Base-by-base conservation (phyloP, 129 eudicot genomes). In the Centella asiatica region DNA sequence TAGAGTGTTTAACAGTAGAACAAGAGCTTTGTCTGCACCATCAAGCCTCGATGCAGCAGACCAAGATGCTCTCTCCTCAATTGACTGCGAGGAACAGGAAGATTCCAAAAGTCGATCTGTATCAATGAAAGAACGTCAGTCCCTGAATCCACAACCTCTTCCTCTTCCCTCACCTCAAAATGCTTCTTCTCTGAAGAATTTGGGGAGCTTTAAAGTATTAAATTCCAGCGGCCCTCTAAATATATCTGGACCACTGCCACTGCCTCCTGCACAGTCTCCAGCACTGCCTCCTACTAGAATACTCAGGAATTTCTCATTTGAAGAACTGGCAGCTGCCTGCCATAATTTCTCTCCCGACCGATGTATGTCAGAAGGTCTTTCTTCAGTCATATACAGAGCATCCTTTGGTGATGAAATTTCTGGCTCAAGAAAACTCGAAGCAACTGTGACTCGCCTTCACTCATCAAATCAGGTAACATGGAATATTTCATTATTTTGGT, bases 251-350 rank as follows among this genome's bases (percentile, higher is more conserved):
- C 99, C 96, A 18, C 62, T 84, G 36, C 98, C 98, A 13, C 62
- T 84, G 47, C 78, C 76, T 20, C 76, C 81, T 3, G 62, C 69
- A 37, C 45, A 68, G 26, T 80, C 83, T 7, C 58, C 85, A 1
- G 26, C 79, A 2, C 36, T 74, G 49, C 68, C 87, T 2, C 47
- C 85, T 40, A 49, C 78, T 3, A 90, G 88, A 63, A 34, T 57
- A 6, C 76, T 84, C 4, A 66, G 80, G 51, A 80, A 75, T 67
- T 92, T 87, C 52, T 75, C 96, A 0, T 87, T 57, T 59, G 96
- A 87, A 40, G 99, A 92, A 74, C 40, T 92, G 62, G 85, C 96
- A 12, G 77, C 85, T 28, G 96, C 99, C 0, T 92, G 99, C 56
- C 90, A 71, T 50, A 84, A 84, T 57, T 87, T 92, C 72, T 84